Conservation (phyloP, 139 green algal genomes). For the Chlorella sp. region DNA sequence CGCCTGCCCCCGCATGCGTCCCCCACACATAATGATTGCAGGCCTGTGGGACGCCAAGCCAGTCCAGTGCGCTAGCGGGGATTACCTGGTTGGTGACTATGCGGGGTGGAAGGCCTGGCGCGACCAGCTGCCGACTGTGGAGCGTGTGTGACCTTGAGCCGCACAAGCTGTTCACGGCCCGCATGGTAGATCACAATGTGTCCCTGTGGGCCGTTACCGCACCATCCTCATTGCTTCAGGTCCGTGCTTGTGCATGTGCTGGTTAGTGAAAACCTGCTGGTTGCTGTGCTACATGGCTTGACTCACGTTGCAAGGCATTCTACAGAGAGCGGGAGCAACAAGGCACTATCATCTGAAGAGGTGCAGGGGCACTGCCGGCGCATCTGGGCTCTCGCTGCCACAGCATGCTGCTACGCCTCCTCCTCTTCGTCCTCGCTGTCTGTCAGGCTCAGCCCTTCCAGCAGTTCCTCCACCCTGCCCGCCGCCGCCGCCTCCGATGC, state of each 20-base stretch:
- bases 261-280: neutral
- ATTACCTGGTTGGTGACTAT: conserved; percentile 51
- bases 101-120: conserved; percentile 49
- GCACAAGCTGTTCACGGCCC: too few relatives aligned
- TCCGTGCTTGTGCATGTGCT: neutral
- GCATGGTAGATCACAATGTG: neutral
- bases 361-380: too few relatives aligned
- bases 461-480: neutral
- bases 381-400: too few relatives aligned
- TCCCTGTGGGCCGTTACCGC: too few relatives aligned
- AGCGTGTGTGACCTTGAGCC: neutral
- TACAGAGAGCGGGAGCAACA: too few relatives aligned
- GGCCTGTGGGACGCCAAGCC: conserved; percentile 47
- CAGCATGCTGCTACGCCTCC: too few relatives aligned
- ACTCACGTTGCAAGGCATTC: neutral
- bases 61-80: conserved; percentile 51
- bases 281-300: neutral
- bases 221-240: neutral
- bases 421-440: neutral
- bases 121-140: conserved; percentile 33
- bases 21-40: neutral
- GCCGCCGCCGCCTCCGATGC: neutral
- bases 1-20: neutral
- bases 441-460: neutral
- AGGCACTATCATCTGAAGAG: too few relatives aligned